phyloP scores from a whole-genome alignment of 768 basidiomycete genomes.

The Kwoniella bestiolae region DNA sequence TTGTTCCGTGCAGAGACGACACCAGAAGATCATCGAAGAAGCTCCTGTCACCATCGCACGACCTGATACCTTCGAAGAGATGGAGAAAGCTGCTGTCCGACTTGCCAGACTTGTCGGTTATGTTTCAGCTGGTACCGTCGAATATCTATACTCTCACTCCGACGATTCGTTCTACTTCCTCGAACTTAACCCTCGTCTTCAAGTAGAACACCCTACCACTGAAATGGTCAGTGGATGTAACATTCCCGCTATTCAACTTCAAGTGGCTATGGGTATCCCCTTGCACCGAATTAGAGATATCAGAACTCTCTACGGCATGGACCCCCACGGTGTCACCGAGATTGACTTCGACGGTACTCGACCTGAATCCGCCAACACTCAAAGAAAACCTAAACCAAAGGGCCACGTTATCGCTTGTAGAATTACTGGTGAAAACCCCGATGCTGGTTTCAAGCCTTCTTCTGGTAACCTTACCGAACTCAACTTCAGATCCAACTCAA shows the following conservation, averaged over 20 bases:
- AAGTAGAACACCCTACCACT: constrained; percentile 99
- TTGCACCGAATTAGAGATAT: constrained; percentile 95
- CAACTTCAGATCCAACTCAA: constrained; percentile 98
- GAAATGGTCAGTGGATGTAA: constrained; percentile 99
- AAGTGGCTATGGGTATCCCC: constrained; percentile 97
- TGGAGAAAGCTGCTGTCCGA: constrained; percentile 99
- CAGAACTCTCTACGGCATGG: constrained; percentile 91
- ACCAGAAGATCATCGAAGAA: constrained; percentile 99
- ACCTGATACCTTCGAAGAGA: constrained; percentile 87
- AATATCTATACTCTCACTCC: constrained; percentile 93
- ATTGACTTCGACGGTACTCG: constrained; percentile 97
- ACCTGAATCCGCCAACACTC: constrained; percentile 82
- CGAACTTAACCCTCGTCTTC: constrained; percentile 97
- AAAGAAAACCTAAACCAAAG: constrained; percentile 94
- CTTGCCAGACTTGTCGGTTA: constrained; percentile 99
- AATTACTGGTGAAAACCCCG: constrained; percentile 98
- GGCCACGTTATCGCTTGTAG: constrained; percentile 99
- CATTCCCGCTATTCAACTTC: constrained; percentile 93
- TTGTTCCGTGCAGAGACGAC: constrained; percentile 97
- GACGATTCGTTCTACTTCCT: constrained; percentile 97
- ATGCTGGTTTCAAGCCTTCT: constrained; percentile 99
- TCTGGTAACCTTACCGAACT: constrained; percentile 96
- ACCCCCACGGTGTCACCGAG: constrained; percentile 81
- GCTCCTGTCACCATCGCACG: constrained; percentile 97
- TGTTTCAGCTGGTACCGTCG: constrained; percentile 97